These are phyloP conservation scores for Entomortierella beljakovae DNA, from an alignment of 192 early-diverging fungal genomes.

Conservation along the genomic window DNA sequence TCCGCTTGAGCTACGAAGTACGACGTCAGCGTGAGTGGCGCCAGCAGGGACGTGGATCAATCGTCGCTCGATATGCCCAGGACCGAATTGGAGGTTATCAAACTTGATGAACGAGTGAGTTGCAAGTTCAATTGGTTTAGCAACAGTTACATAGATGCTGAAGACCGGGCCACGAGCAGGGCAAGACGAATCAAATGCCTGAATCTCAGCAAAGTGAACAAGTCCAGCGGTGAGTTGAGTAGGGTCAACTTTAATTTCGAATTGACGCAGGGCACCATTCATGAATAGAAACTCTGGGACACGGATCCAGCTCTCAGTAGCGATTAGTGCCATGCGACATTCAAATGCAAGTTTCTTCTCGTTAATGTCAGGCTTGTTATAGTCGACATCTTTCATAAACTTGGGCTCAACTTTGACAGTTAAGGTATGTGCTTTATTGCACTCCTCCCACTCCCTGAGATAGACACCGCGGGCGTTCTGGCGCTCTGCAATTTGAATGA, in stretches of 20 bases:
- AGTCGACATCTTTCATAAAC: slow-evolving; percentile 73
- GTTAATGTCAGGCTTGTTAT: slow-evolving; percentile 66
- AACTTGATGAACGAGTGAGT: slow-evolving; percentile 64
- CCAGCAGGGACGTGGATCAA: slow-evolving; percentile 87
- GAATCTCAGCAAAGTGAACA: slow-evolving; percentile 82
- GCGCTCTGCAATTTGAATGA: slow-evolving; percentile 40
- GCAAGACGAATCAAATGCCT: slow-evolving; percentile 81
- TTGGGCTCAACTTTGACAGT: slow-evolving; percentile 66
- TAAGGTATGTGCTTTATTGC: slow-evolving; percentile 67
- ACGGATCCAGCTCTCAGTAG: slow-evolving; percentile 81
- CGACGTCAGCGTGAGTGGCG: slow-evolving; percentile 79
- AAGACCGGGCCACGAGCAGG: slow-evolving; percentile 85
- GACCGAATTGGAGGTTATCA: slow-evolving; percentile 69
- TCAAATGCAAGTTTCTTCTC: slow-evolving; percentile 81
- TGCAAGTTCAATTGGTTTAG: slow-evolving; percentile 74
- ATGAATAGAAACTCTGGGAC: slow-evolving; percentile 81
- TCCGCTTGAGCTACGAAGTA: slow-evolving; percentile 26
- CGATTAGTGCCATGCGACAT: slow-evolving; percentile 75
- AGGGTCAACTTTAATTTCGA: slow-evolving; percentile 84
- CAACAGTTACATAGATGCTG: slow-evolving; percentile 88
- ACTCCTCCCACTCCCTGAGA: slow-evolving; percentile 82
- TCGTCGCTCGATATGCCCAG: slow-evolving; percentile 82
- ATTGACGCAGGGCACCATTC: slow-evolving; percentile 70
- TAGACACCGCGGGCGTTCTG: slow-evolving; percentile 85
- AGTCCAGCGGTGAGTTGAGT: slow-evolving; percentile 78